Evolutionary conservation across 176 grass and related monocot genomes (phyloP).

Genomic region (Chloris gayana): DNA sequence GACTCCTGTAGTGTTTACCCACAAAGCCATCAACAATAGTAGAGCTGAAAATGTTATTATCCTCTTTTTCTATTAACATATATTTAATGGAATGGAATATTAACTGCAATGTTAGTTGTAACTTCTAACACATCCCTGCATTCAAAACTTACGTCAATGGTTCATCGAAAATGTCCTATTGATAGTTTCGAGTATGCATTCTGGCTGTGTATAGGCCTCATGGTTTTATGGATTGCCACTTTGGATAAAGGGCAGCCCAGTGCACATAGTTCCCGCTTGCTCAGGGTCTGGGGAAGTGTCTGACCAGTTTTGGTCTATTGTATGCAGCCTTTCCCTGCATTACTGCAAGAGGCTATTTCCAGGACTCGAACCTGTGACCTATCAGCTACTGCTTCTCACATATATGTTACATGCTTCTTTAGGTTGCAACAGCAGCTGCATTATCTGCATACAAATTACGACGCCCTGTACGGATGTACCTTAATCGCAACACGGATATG

Average conservation of each 20-base stretch:
- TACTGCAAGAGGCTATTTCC: too few species aligned
- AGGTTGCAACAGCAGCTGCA: conserved; percentile 77
- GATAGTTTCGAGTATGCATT: neutral
- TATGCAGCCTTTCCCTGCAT: too few species aligned
- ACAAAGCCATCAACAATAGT: neutral
- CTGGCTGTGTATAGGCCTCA: neutral
- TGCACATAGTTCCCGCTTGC: too few species aligned
- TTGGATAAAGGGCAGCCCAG: too few species aligned
- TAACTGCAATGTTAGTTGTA: neutral
- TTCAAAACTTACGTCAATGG: neutral
- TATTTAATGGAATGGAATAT: neutral
- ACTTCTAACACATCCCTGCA: neutral
- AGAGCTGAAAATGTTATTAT: neutral
- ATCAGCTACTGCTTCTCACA: neutral
- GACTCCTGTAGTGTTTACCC: neutral
- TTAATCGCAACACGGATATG: conserved; percentile 82
- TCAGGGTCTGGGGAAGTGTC: too few species aligned
- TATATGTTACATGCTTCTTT: conserved; percentile 24
- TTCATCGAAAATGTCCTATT: neutral
- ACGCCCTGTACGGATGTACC: conserved; percentile 72
- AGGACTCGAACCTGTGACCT: too few species aligned
- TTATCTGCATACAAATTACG: conserved; percentile 65
- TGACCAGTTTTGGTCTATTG: too few species aligned
- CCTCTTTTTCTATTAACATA: neutral
- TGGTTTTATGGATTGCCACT: neutral